phyloP scores from a whole-genome alignment of 2,329 filamentous ascomycete species.

The Aspergillus tamarii region DNA sequence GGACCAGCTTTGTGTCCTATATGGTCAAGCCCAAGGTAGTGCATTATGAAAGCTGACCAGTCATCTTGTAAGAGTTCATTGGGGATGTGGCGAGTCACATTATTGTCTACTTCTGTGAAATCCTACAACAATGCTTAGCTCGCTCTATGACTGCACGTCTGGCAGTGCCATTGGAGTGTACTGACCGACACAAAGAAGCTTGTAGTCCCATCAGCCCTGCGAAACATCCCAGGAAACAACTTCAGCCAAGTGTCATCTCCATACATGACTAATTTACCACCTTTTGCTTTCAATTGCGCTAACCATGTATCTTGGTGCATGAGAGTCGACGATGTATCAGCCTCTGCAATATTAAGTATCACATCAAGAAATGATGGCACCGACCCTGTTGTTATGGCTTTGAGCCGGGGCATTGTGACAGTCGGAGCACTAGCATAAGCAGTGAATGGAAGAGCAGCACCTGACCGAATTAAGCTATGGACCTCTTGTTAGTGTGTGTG shows the following conservation, averaged over 20 bases:
- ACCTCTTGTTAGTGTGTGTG: slow-evolving; percentile 11
- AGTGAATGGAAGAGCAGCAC: slow-evolving; percentile 87
- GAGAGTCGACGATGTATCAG: slow-evolving; percentile 85
- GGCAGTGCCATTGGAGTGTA: slow-evolving; percentile 26
- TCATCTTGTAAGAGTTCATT: slow-evolving; percentile 74
- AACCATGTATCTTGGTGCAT: slow-evolving; percentile 94
- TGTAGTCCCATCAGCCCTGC: slow-evolving; percentile 85
- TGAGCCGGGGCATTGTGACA: slow-evolving; percentile 96
- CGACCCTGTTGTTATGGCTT: slow-evolving; percentile 95
- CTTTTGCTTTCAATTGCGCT: slow-evolving; percentile 80
- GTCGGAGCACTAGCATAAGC: slow-evolving; percentile 95
- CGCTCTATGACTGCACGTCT: slow-evolving; percentile 10
- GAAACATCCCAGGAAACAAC: slow-evolving; percentile 87
- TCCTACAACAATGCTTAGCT: slow-evolving; percentile 60
- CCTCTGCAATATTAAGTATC: slow-evolving; percentile 94
- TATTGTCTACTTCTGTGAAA: slow-evolving; percentile 96
- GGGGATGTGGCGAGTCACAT: slow-evolving; percentile 88
- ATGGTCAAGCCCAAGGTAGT: slow-evolving; percentile 94
- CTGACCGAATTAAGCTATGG: slow-evolving; percentile 76
- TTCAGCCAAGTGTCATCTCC: slow-evolving; percentile 99
- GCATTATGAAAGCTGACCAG: slow-evolving; percentile 92
- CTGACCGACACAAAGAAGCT: slow-evolving; percentile 97
- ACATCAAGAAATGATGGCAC: slow-evolving; percentile 98
- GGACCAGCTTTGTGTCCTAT: slow-evolving; percentile 97
- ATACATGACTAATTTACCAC: slow-evolving; percentile 86